phyloP scores from a whole-genome alignment of 2,329 filamentous ascomycete species.

The Pseudogymnoascus sp. region DNA sequence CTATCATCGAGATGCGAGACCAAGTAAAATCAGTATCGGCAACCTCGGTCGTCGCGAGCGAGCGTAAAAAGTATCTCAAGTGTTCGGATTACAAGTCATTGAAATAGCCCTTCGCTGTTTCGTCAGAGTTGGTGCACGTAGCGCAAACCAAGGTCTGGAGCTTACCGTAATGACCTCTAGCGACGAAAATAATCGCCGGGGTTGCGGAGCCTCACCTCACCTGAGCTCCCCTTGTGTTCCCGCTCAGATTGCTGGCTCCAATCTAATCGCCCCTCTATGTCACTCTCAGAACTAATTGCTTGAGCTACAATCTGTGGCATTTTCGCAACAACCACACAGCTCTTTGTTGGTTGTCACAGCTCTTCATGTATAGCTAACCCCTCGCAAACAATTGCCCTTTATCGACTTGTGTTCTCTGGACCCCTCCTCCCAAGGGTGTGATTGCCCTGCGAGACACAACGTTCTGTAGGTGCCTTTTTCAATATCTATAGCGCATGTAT shows the following conservation, averaged over 20 bases:
- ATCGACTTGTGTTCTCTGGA: neutral
- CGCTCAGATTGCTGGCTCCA: neutral
- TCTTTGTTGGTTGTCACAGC: slow-evolving; percentile 5
- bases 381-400: neutral
- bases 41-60: slow-evolving; percentile 1
- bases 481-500: slow-evolving; percentile 1
- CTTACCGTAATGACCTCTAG: slow-evolving; percentile 9
- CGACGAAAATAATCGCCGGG: slow-evolving; percentile 7
- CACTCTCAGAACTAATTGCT: neutral
- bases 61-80: neutral
- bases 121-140: slow-evolving; percentile 7
- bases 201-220: slow-evolving; percentile 6
- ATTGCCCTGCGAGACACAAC: neutral
- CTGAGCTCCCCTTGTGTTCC: neutral
- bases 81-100: slow-evolving; percentile 4
- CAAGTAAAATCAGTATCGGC: neutral
- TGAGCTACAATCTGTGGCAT: neutral
- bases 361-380: slow-evolving; percentile 5
- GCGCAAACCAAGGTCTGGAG: slow-evolving; percentile 6
- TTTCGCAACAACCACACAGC: neutral
- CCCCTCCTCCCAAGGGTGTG: neutral
- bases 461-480: slow-evolving; percentile 4
- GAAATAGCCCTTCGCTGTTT: slow-evolving; percentile 10
- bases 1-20: slow-evolving; percentile 8
- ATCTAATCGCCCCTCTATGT: slow-evolving; percentile 3